Base-by-base conservation (phyloP, 352 stramenopile genomes). In the Peronospora belbahrii region DNA sequence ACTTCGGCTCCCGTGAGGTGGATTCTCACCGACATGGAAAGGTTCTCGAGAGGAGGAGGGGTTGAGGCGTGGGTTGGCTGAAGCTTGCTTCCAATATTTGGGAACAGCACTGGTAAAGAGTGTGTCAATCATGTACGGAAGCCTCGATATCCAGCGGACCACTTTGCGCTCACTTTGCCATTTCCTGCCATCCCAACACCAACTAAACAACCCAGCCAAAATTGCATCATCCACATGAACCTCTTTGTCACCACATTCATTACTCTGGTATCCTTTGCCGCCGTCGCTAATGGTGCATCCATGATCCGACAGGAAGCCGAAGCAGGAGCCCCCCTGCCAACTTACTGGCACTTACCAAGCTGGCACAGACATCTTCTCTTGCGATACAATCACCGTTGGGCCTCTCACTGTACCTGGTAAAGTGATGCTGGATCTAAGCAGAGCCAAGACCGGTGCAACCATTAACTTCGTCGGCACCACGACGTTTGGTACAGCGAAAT, bases 391-490 rank as follows among this genome's bases (percentile, higher is more conserved):
- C 48, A 48, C 45, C 2, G 52, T 74, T 31, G 53, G 31, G 4
- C 39, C 48, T n/a, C 42, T 73, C 5, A 49, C 45, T 8, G 63
- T 70, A 11, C 63, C 59, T 5, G 51, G 50, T 13, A 56, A 60
- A 1, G 51, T 61, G 28, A 74, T 49, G 2, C 35, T 74, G 1
- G 56, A 74, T 31, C 34, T 74, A 22, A 66, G 42, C 38, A 57
- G 50, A 4, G 27, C 53, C 14, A 53, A 59, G 37, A 33, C 11
- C 2, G 63, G 63, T 6, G 54, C 64, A 14, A 56, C 47, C 17
- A 69, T 74, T 19, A 51, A 52, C 0, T 66, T 74, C 43, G 27
- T 31, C 17, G 64, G 60, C 18, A 70, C 52, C 4, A 65, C 57
- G 2, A 74, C 55, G 8, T 74, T 74, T 40, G 60, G 48, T 11